phyloP scores from a whole-genome alignment of 139 green algal species.

The Choricystis sp. region DNA sequence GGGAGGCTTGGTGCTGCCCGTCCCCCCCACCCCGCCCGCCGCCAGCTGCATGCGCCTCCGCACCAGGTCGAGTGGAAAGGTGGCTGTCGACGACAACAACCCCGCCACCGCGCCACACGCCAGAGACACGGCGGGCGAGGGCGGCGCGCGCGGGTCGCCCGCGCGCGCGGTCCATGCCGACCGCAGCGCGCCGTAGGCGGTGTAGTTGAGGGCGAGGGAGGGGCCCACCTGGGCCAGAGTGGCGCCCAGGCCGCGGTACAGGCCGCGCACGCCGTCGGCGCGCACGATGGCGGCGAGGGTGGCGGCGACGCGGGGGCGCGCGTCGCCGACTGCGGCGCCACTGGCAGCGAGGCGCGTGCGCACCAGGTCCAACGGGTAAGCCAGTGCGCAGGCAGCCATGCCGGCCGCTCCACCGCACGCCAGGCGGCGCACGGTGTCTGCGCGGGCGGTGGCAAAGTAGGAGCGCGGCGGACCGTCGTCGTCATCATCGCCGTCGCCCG shows the following conservation, averaged over 20 bases:
- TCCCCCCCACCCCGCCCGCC: constrained; percentile 25
- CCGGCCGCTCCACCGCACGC: constrained; percentile 56
- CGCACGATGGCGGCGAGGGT: constrained; percentile 50
- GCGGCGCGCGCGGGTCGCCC: constrained; percentile 1
- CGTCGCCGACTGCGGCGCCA: background rate
- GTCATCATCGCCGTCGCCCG: background rate
- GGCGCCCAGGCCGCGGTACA: constrained; percentile 82
- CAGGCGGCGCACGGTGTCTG: constrained; percentile 35
- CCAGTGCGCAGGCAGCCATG: constrained; percentile 63
- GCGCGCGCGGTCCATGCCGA: constrained; percentile 22
- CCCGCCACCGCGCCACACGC: constrained; percentile 59
- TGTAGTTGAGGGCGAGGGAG: constrained; percentile 81
- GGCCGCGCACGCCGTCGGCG: constrained; percentile 60
- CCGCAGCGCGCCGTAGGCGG: constrained; percentile 64
- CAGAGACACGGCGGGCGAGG: constrained; percentile 35
- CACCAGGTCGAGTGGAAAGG: constrained; percentile 80
- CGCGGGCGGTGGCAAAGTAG: no score
- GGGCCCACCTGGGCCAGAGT: constrained; percentile 74
- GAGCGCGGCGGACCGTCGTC: no score
- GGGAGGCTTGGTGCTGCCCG: constrained; percentile 4
- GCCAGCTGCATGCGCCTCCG: constrained; percentile 67
- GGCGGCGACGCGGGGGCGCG: constrained; percentile 49
- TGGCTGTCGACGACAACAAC: constrained; percentile 58
- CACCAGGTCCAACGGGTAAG: constrained; percentile 87
- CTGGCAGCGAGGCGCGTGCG: constrained; percentile 64